Percentiles rank a stretch among this genome's conserved stretches.
These are phyloP conservation scores for Aspergillus carlsbadensis DNA, from an alignment of 495 filamentous ascomycete genomes.

Conservation along the genomic window DNA sequence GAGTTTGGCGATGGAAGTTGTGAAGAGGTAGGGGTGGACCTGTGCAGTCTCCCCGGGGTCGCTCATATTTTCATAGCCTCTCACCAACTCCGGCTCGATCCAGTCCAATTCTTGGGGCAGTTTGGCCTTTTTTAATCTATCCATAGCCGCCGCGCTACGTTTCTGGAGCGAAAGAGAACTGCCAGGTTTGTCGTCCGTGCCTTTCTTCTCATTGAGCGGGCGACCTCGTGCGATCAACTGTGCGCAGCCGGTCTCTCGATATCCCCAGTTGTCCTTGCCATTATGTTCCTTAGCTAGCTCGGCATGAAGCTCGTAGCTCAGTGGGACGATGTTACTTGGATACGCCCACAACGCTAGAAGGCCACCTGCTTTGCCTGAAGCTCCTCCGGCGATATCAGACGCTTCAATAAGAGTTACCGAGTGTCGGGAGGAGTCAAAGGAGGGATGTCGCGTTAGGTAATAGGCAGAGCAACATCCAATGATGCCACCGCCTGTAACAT, in stretches of 20 bases:
- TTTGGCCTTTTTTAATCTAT: conserved; percentile 57
- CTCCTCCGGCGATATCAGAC: conserved; percentile 80
- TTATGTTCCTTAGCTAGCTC: conserved; percentile 83
- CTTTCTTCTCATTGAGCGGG: conserved; percentile 36
- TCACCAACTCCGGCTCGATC: conserved; percentile 67
- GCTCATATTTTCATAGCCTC: conserved; percentile 81
- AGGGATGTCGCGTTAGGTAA: conserved; percentile 85
- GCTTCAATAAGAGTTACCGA: conserved; percentile 89
- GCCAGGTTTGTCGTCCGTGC: conserved; percentile 29
- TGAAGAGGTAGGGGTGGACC: conserved; percentile 93
- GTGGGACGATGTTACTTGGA: conserved; percentile 76
- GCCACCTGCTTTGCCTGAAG: conserved; percentile 93
- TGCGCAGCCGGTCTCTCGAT: conserved; percentile 75
- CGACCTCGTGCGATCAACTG: conserved; percentile 62
- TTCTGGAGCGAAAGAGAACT: conserved; percentile 65
- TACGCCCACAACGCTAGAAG: conserved; percentile 93
- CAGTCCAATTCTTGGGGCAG: conserved; percentile 85
- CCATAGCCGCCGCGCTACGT: conserved; percentile 59
- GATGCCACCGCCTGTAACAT: conserved; percentile 76
- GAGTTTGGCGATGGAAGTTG: conserved; percentile 78
- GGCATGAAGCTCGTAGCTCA: conserved; percentile 81
- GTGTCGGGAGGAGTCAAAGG: conserved; percentile 72
- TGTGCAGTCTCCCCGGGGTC: conserved; percentile 78
- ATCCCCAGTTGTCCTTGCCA: conserved; percentile 84
- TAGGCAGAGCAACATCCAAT: conserved; percentile 95